Conservation (phyloP, 805 yeast genomes). For the Candida nanaspora region DNA sequence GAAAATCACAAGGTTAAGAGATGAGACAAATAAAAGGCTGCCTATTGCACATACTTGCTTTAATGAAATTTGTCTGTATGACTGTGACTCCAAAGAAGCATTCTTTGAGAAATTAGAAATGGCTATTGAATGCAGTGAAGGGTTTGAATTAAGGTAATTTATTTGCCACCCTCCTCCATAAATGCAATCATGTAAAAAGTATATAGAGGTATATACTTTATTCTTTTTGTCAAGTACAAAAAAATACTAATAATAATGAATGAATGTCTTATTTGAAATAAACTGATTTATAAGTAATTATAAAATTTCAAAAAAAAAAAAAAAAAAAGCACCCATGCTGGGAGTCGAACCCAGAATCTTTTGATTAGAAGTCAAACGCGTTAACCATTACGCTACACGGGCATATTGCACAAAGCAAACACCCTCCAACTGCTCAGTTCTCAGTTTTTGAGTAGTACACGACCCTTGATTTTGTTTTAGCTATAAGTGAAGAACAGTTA, state of each 20-base stretch:
- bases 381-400: slow-evolving; percentile 53
- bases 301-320: background rate
- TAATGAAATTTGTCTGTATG: slow-evolving; percentile 76
- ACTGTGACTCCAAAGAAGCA: slow-evolving; percentile 50
- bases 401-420: slow-evolving; percentile 6
- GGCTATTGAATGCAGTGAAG: slow-evolving; percentile 77
- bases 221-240: too few relatives aligned
- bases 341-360: slow-evolving; percentile 54
- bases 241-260: background rate
- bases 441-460: too few relatives aligned
- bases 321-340: slow-evolving; percentile 12
- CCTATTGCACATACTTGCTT: slow-evolving; percentile 95
- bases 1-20: slow-evolving; percentile 48
- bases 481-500: too few relatives aligned
- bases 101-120: slow-evolving; percentile 49
- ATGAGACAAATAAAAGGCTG: slow-evolving; percentile 34
- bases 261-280: background rate
- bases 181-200: too few relatives aligned
- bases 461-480: background rate
- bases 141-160: slow-evolving; percentile 52
- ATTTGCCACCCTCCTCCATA: too few relatives aligned
- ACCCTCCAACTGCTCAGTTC: background rate
- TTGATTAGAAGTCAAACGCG: slow-evolving; percentile 56
- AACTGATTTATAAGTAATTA: background rate
- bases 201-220: background rate